Base-by-base conservation (phyloP, 768 basidiomycete genomes). In the Amanita phalloides region DNA sequence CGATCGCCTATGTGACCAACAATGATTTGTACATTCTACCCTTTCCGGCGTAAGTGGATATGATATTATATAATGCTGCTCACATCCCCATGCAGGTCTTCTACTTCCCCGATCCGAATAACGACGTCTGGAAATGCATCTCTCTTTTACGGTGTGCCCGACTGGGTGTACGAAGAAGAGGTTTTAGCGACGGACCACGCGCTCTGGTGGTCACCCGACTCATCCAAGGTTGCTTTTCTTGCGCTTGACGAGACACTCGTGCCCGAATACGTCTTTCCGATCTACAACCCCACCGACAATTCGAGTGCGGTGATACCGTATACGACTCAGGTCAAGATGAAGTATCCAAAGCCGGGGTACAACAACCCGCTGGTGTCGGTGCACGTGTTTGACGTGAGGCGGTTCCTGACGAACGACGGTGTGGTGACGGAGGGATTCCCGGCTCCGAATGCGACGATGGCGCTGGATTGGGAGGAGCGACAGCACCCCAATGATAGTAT, bases 81-180 rank as follows among this genome's bases (percentile, higher is more conserved):
- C 32, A 32, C 32, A 26, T 43, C 10, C 54, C 6, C 9, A 33
- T n/a, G 9, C 51, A 74, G 70, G 20, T 58, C 67, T 6, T 64
- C 68, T 2, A 62, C 72, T 1, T 57, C 69, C 11, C 70, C 83
- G 8, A 84, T 94, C 46, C 83, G 85, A 8, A 74, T 98, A 8
- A 99, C 95, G 1, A 69, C 72, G 1, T 79, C 83, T 11, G 96
- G 96, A 0, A 88, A 85, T 48, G 75, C 80, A 0, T 85, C 86
- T 0, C 73, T 94, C 13, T 96, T 98, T 73, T 82, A 97, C 60
- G 96, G 96, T 6, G 87, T 96, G 1, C 90, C 92, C 0, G 92
- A 96, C 63, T 98, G 96, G 95, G 95, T 97, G 4, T 94, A 94
- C 65, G 92, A 95, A 64, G 91, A 95, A 62, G 92, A 96, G 63